Evolutionary conservation across 2,329 filamentous ascomycete species (phyloP).

Genomic region (Clonostachys chloroleuca): DNA sequence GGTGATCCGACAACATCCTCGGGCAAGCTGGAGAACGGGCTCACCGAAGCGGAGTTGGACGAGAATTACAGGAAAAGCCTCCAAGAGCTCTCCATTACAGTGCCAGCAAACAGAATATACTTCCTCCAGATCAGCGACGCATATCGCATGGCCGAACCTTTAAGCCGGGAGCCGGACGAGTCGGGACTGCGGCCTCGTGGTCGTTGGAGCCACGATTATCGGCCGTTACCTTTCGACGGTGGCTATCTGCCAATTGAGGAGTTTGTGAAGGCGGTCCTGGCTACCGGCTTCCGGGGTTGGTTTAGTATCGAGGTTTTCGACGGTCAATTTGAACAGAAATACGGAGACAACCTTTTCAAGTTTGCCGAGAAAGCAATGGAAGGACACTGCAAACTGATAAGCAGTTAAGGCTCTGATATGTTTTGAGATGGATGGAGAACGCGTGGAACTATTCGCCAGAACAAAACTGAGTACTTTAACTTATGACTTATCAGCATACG

Average conservation of each 20-base stretch:
- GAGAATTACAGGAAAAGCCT: constrained; percentile 49
- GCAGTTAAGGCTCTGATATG: too few species aligned
- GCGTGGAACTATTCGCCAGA: too few species aligned
- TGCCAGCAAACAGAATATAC: constrained; percentile 69
- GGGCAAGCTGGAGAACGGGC: constrained; percentile 36
- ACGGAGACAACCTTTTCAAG: constrained; percentile 15
- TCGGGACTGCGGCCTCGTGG: constrained; percentile 55
- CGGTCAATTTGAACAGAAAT: constrained; percentile 19
- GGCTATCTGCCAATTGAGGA: constrained; percentile 61
- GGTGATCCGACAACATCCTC: constrained; percentile 63
- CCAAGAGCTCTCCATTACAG: constrained; percentile 44
- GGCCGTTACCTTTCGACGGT: constrained; percentile 65
- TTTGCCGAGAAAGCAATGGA: constrained; percentile 16
- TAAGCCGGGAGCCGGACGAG: constrained; percentile 40
- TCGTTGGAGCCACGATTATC: constrained; percentile 67
- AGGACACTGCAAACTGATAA: not conserved
- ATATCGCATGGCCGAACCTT: constrained; percentile 55
- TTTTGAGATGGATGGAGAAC: too few species aligned
- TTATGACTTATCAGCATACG: too few species aligned
- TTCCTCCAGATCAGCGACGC: constrained; percentile 73
- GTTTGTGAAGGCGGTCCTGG: constrained; percentile 1
- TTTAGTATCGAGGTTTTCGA: constrained; percentile 50
- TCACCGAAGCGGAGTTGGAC: constrained; percentile 34
- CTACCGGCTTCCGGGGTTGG: constrained; percentile 15
- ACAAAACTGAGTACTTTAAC: too few species aligned